Evolutionary conservation across 176 grass and related monocot species (phyloP).

Genomic region (Lolium rigidum): DNA sequence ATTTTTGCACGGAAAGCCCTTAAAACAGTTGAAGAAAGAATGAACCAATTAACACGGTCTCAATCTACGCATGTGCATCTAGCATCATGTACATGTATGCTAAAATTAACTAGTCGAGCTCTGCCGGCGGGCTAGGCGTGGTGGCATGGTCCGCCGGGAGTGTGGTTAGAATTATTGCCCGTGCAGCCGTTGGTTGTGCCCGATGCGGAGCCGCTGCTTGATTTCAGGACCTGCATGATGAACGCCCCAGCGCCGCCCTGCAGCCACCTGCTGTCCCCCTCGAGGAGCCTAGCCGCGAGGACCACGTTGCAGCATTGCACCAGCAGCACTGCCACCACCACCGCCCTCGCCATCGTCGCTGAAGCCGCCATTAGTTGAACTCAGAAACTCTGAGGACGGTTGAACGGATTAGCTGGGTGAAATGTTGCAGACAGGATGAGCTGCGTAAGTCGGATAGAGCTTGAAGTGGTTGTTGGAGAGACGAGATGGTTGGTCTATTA

Average conservation of each 20-base stretch:
- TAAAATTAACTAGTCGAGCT: no score
- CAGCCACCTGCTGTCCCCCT: not conserved
- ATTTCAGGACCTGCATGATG: constrained; percentile 1
- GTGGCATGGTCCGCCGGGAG: not conserved
- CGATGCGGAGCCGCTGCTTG: not conserved
- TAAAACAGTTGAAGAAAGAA: no score
- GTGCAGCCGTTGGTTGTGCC: not conserved
- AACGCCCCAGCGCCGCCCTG: not conserved
- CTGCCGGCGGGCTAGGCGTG: not conserved
- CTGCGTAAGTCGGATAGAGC: not conserved
- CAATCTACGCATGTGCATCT: no score
- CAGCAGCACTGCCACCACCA: constrained; percentile 26
- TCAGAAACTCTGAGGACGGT: no score
- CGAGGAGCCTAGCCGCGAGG: not conserved
- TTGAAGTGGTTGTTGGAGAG: no score
- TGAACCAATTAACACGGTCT: no score
- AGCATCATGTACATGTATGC: no score
- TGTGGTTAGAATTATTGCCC: not conserved
- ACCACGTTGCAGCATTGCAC: constrained; percentile 30
- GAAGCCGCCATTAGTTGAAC: not conserved
- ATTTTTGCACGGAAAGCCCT: no score
- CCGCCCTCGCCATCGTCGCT: not conserved
- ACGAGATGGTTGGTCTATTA: no score
- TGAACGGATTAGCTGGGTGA: not conserved
- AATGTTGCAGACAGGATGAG: not conserved